Evolutionary conservation across 73 alveolate species (phyloP).

Genomic region (Uronychia setigera): DNA sequence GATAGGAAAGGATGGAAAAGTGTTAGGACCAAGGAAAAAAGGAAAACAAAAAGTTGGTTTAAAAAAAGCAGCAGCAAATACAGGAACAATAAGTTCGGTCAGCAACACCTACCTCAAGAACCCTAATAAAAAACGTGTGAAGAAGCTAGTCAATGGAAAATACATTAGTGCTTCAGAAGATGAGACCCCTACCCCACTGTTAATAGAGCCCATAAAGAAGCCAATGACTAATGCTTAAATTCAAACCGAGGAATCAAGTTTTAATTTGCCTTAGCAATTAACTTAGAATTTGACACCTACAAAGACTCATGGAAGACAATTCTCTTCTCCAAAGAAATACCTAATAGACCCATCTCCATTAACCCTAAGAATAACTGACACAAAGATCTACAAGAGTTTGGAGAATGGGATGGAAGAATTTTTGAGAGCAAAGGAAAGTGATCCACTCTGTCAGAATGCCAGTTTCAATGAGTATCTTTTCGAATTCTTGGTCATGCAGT

Average conservation of each 20-base stretch:
- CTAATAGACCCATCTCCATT: neutral
- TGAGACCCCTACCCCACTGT: too few species aligned
- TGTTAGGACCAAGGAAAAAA: too few species aligned
- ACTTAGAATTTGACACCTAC: neutral
- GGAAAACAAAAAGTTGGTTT: too few species aligned
- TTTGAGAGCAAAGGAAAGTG: neutral
- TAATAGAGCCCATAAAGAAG: too few species aligned
- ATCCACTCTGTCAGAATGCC: neutral
- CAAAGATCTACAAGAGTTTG: neutral
- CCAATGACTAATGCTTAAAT: neutral
- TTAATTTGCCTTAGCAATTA: neutral
- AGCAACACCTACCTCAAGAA: too few species aligned
- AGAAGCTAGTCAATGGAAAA: too few species aligned
- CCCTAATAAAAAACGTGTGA: too few species aligned
- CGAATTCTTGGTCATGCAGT: neutral
- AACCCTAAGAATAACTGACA: neutral
- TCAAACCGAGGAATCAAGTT: neutral
- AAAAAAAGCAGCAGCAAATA: too few species aligned
- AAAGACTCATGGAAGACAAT: neutral
- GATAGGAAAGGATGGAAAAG: neutral
- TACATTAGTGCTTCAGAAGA: too few species aligned
- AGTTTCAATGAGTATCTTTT: neutral
- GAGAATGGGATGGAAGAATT: neutral
- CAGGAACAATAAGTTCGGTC: too few species aligned
- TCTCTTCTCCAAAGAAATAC: neutral